Evolutionary conservation across 2,329 filamentous ascomycete species (phyloP).

Genomic region (Calonectria pteridis): DNA sequence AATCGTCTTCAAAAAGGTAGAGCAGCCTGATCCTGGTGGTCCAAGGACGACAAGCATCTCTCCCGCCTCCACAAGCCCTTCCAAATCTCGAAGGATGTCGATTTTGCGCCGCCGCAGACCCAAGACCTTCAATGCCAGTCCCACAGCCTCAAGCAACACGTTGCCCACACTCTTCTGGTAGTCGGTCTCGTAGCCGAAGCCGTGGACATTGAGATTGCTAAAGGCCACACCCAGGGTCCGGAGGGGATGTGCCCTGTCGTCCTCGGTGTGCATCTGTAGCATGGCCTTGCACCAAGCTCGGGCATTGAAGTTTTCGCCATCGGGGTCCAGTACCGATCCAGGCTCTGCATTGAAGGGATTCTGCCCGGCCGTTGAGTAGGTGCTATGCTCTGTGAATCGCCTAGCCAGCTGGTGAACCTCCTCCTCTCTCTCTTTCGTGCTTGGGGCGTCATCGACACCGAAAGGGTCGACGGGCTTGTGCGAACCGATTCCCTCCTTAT

Average conservation of each 20-base stretch:
- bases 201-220: conserved; percentile 5
- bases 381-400: not conserved
- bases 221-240: conserved; percentile 1
- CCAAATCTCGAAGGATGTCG: conserved; percentile 44
- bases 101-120: not conserved
- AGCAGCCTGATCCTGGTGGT: conserved; percentile 49
- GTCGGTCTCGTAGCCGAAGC: not conserved
- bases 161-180: conserved; percentile 10
- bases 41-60: conserved; percentile 58
- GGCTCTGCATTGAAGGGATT: not conserved
- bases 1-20: conserved; percentile 69
- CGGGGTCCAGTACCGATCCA: not conserved
- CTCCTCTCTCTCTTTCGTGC: not conserved
- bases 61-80: conserved; percentile 43
- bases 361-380: not conserved
- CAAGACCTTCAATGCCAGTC: not conserved
- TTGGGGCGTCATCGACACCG: not conserved
- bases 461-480: not conserved
- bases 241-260: not conserved
- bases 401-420: not conserved
- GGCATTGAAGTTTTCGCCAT: conserved; percentile 1
- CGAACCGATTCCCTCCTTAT: not conserved
- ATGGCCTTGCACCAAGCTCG: not conserved
- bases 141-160: not conserved
- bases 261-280: not conserved